These are phyloP conservation scores for Penicillium desertorum DNA, from an alignment of 495 filamentous ascomycete species.

Conservation along the genomic window DNA sequence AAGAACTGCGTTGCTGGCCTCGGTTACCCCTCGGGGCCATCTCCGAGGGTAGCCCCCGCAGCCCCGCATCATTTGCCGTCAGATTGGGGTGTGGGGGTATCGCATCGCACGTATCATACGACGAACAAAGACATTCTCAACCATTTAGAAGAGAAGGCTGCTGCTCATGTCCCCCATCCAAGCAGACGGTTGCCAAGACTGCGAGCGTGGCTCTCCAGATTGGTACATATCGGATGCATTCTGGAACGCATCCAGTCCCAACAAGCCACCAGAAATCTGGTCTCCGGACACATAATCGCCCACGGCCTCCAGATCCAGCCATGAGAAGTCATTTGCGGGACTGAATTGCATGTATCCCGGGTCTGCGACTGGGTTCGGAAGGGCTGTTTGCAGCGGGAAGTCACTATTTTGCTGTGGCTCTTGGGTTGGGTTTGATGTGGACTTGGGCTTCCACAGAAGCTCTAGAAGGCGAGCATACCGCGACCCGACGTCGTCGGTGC, in stretches of 20 bases:
- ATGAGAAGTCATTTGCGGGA: slow-evolving; percentile 56
- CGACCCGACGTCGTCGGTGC: slow-evolving; percentile 53
- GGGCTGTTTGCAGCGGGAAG: slow-evolving; percentile 31
- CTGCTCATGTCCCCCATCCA: slow-evolving; percentile 48
- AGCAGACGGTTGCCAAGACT: slow-evolving; percentile 41
- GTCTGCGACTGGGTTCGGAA: slow-evolving; percentile 34
- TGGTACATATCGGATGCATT: slow-evolving; percentile 35
- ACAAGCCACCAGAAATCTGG: slow-evolving; percentile 37
- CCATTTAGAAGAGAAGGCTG: slow-evolving; percentile 40
- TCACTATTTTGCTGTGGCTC: slow-evolving; percentile 38
- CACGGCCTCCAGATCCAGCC: slow-evolving; percentile 57
- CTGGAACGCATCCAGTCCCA: slow-evolving; percentile 42
- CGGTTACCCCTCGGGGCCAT: slow-evolving; percentile 30
- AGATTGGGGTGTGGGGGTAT: slow-evolving; percentile 5
- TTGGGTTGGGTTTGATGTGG: slow-evolving; percentile 25
- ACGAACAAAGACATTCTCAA: neutral
- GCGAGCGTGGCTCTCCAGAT: slow-evolving; percentile 34
- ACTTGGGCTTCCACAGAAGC: slow-evolving; percentile 49
- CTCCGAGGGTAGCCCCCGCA: slow-evolving; percentile 25
- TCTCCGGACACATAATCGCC: slow-evolving; percentile 56
- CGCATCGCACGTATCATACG: neutral
- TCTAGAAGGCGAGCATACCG: slow-evolving; percentile 56
- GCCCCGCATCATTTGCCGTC: slow-evolving; percentile 30
- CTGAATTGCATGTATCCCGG: slow-evolving; percentile 47
- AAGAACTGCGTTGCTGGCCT: slow-evolving; percentile 10